Conservation (phyloP, 768 basidiomycete genomes). For the Lanmaoa rubissima region DNA sequence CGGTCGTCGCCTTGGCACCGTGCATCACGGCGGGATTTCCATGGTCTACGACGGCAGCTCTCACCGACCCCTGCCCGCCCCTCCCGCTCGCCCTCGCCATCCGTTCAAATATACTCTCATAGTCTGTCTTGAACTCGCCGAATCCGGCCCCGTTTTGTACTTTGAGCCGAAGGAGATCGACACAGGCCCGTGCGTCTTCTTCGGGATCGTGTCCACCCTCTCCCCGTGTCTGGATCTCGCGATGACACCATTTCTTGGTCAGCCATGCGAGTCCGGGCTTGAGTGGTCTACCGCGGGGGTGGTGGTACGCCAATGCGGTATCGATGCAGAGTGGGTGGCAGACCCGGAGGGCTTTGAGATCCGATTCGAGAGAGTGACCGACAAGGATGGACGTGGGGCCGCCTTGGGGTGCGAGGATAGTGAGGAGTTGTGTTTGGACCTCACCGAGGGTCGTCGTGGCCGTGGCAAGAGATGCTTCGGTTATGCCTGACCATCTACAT, state of each 20-base stretch:
- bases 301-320: conserved; percentile 86
- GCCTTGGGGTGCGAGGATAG: conserved; percentile 52
- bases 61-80: conserved; percentile 43
- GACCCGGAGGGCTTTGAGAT: conserved; percentile 84
- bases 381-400: conserved; percentile 73
- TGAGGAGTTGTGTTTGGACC: conserved; percentile 71
- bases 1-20: conserved; percentile 77
- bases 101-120: conserved; percentile 86
- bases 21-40: conserved; percentile 85
- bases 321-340: conserved; percentile 88
- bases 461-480: conserved; percentile 59
- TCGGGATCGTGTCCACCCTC: conserved; percentile 92
- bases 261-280: conserved; percentile 98
- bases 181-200: conserved; percentile 88
- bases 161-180: conserved; percentile 83
- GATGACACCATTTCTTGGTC: conserved; percentile 87
- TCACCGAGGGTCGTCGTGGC: conserved; percentile 78
- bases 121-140: conserved; percentile 83
- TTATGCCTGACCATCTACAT: conserved; percentile 89
- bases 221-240: conserved; percentile 84
- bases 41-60: conserved; percentile 77
- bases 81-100: conserved; percentile 55
- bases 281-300: conserved; percentile 89
- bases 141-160: conserved; percentile 72
- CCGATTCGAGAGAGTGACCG: conserved; percentile 95